Conservation (phyloP, 2,329 filamentous ascomycete genomes). For the Claviceps africana region DNA sequence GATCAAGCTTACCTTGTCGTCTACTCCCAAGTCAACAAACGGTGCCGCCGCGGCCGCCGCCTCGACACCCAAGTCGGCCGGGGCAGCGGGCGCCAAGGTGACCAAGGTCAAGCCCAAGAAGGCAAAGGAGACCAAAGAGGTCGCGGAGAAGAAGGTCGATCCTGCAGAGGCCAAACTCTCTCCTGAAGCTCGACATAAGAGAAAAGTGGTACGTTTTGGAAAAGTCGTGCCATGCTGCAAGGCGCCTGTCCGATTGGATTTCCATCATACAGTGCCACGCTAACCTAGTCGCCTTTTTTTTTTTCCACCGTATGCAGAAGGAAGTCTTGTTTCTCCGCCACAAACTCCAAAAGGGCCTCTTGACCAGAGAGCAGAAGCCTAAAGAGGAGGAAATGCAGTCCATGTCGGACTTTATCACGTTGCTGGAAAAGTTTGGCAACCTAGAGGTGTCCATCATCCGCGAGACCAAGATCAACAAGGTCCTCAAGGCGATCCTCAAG, state of each 20-base stretch:
- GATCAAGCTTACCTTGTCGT: slow-evolving; percentile 50
- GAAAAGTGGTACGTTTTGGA: slow-evolving; percentile 40
- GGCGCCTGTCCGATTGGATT: neutral
- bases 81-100: slow-evolving; percentile 36
- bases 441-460: slow-evolving; percentile 83
- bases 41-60: slow-evolving; percentile 29
- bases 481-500: slow-evolving; percentile 87
- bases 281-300: neutral
- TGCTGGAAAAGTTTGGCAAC: slow-evolving; percentile 66
- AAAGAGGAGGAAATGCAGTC: slow-evolving; percentile 70
- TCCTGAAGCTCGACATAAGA: slow-evolving; percentile 40
- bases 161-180: slow-evolving; percentile 44
- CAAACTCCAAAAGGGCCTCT: slow-evolving; percentile 85
- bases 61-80: slow-evolving; percentile 35
- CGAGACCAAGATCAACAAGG: slow-evolving; percentile 95
- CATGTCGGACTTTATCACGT: slow-evolving; percentile 64
- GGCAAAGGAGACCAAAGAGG: slow-evolving; percentile 40
- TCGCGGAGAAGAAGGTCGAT: slow-evolving; percentile 43
- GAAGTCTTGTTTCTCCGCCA: slow-evolving; percentile 89
- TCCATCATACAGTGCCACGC: too few relatives aligned
- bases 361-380: slow-evolving; percentile 72
- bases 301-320: slow-evolving; percentile 28
- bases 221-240: neutral
- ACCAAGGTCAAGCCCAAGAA: slow-evolving; percentile 46
- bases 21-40: slow-evolving; percentile 56